Percentiles rank a stretch among this genome's conserved stretches.
Conservation (phyloP, 140 eudicot species). For the Artemisia princeps region DNA sequence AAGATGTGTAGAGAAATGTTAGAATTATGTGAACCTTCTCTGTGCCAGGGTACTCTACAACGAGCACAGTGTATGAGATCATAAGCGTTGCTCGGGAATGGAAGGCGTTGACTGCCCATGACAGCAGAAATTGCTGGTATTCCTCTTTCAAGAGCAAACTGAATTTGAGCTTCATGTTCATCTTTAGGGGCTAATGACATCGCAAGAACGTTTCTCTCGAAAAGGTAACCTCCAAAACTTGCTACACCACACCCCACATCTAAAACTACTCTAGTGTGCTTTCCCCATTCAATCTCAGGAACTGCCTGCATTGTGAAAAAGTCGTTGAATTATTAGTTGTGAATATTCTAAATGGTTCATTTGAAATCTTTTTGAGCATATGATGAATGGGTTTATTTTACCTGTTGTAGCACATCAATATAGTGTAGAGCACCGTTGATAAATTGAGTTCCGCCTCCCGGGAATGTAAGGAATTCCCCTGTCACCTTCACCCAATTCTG, state of each 20-base stretch:
- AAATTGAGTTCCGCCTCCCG: constrained; percentile 89
- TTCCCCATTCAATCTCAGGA: constrained; percentile 82
- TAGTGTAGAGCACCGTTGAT: constrained; percentile 78
- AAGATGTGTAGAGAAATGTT: constrained; percentile 1
- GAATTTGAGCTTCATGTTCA: constrained; percentile 82
- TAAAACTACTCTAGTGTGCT: constrained; percentile 60
- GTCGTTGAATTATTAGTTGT: not conserved
- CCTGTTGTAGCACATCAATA: constrained; percentile 71
- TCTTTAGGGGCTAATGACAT: constrained; percentile 88
- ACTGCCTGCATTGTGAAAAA: constrained; percentile 38
- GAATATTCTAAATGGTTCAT: not conserved
- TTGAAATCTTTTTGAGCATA: not conserved
- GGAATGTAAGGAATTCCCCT: constrained; percentile 73
- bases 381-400: constrained; percentile 17
- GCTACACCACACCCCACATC: constrained; percentile 96
- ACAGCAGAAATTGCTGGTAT: constrained; percentile 95
- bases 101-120: constrained; percentile 77
- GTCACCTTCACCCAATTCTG: constrained; percentile 82
- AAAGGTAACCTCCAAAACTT: constrained; percentile 89
- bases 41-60: constrained; percentile 92
- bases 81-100: constrained; percentile 67
- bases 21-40: constrained; percentile 42
- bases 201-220: constrained; percentile 62
- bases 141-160: constrained; percentile 84
- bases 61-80: constrained; percentile 84